A percentile compares a stretch with the other conserved stretches of the same genome.
These are phyloP conservation scores for Hypoxylon sp. DNA, from an alignment of 2,329 filamentous ascomycete species.

Conservation along the genomic window DNA sequence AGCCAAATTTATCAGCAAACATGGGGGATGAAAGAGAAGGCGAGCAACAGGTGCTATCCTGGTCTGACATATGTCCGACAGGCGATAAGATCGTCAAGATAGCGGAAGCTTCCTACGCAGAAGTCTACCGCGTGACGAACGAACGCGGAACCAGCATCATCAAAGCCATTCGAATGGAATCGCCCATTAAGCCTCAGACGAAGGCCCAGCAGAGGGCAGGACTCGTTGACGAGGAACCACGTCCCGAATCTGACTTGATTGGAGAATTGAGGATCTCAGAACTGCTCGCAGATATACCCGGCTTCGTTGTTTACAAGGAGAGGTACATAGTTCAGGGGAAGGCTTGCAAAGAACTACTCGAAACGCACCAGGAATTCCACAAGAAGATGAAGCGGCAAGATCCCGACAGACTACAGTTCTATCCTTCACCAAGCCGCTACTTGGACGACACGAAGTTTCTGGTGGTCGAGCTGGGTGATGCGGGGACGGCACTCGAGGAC, in stretches of 20 bases:
- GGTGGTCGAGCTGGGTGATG: constrained; percentile 73
- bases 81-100: constrained; percentile 71
- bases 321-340: constrained; percentile 70
- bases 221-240: constrained; percentile 70
- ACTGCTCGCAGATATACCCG: constrained; percentile 72
- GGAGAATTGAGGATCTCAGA: constrained; percentile 74
- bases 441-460: constrained; percentile 69
- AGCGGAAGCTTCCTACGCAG: constrained; percentile 74
- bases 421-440: constrained; percentile 71
- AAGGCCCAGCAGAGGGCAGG: constrained; percentile 66
- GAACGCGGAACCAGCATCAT: constrained; percentile 72
- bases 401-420: constrained; percentile 69
- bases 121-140: constrained; percentile 73
- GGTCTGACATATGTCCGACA: constrained; percentile 68
- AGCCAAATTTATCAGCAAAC: constrained; percentile 26
- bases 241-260: constrained; percentile 65
- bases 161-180: constrained; percentile 71
- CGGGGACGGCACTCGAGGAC: constrained; percentile 70
- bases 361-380: constrained; percentile 71
- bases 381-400: constrained; percentile 66
- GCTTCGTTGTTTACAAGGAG: constrained; percentile 75
- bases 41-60: constrained; percentile 61
- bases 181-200: constrained; percentile 69
- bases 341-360: constrained; percentile 64
- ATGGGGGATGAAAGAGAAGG: constrained; percentile 36